phyloP scores from a whole-genome alignment of 768 basidiomycete genomes.

The Pulveroboletus sp. region DNA sequence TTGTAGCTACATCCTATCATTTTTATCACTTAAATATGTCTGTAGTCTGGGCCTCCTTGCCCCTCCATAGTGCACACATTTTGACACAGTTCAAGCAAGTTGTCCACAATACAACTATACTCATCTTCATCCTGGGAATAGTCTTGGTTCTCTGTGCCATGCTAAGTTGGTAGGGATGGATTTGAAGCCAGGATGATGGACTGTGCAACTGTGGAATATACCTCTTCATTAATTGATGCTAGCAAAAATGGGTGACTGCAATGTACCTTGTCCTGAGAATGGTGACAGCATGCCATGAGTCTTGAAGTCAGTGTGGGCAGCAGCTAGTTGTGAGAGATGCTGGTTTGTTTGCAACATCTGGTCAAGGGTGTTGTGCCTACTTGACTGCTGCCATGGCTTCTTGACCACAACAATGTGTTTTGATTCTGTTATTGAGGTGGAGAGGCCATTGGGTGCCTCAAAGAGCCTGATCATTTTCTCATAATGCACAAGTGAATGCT shows the following conservation, averaged over 20 bases:
- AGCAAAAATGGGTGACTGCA: too few relatives aligned
- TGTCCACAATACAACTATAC: not conserved
- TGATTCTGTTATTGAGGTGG: slow-evolving; percentile 36
- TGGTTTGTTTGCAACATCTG: slow-evolving; percentile 14
- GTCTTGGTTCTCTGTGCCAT: too few relatives aligned
- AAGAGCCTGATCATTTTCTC: slow-evolving; percentile 22
- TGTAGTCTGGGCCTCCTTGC: too few relatives aligned
- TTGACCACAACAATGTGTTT: slow-evolving; percentile 37
- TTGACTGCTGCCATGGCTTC: slow-evolving; percentile 32
- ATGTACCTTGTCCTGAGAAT: not conserved
- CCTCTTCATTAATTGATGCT: too few relatives aligned
- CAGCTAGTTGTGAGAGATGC: not conserved
- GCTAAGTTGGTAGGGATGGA: too few relatives aligned
- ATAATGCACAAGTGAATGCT: slow-evolving; percentile 35
- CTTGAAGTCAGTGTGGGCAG: not conserved
- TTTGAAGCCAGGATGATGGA: too few relatives aligned
- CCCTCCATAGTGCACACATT: too few relatives aligned
- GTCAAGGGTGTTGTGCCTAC: slow-evolving; percentile 14
- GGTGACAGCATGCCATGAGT: not conserved
- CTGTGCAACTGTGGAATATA: too few relatives aligned
- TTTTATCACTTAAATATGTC: too few relatives aligned
- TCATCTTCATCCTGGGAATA: not conserved
- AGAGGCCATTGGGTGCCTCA: slow-evolving; percentile 35
- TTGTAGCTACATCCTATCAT: too few relatives aligned
- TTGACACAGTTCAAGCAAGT: not conserved